Evolutionary conservation across 805 yeast genomes (phyloP), one percentile per base, ranked within the genome.

Genomic region (Saccharomycopsis javanensis): DNA sequence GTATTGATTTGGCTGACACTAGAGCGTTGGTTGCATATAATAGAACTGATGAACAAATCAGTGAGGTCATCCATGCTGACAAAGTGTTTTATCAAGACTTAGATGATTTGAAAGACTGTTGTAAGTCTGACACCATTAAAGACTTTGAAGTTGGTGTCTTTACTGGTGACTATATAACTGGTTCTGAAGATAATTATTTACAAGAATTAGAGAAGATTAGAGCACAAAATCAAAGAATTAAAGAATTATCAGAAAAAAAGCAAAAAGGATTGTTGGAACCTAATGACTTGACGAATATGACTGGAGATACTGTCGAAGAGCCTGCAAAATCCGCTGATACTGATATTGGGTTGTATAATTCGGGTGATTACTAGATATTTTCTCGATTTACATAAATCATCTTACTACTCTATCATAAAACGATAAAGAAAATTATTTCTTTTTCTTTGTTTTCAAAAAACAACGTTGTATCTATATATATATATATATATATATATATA

Each of bases 61-160:
- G 94, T 13, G 65, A 76, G 53, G 87, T 77, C 6, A 80, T 94
- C 60, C 96, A 96, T 51, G 96, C 98, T 53, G 98, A 94, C 69
- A 79, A 78, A 64, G 96, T 94, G 34, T 85, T 91, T 60, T 94
- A 86, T 72, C 98, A 94, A 75, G 80, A 83, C 45, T 74, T 94
- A 60, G 80, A 85, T 46, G 98, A 94, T 69, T 78, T 94, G 68
- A 71, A 88, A 34, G 87, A 79, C 35, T 90, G 97, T 66, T 90
- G 97, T 71, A 58, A 61, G 53, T 57, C 60, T 38, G 63, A 61
- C 18, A 63, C 66, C 15, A 75, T 86, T 59, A 73, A 75, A 27
- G 79, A 84, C 42, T 94, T 90, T 66, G 99, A 94, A 74, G 91
- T 88, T 55, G 99, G 99, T 69, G 99, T 94, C 13, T 94, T 94